Evolutionary conservation across 164 flowering plant species (phyloP).

Genomic region (Piper betle): DNA sequence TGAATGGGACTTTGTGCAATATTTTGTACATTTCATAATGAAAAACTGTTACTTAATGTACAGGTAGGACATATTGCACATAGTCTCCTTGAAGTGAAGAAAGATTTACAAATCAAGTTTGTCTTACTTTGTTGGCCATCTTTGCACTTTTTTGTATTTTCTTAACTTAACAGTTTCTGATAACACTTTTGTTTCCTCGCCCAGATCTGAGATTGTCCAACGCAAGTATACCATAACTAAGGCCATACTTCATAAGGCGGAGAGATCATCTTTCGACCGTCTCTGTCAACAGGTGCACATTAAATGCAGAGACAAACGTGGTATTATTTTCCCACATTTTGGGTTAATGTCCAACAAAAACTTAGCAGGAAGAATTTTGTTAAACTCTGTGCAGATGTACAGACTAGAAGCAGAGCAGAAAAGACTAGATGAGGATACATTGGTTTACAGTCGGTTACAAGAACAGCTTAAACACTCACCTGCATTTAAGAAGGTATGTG

Average conservation of each 20-base stretch:
- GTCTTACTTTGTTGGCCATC: conserved; percentile 6
- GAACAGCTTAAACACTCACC: conserved; percentile 81
- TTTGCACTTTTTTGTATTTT: not conserved
- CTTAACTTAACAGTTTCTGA: too few species aligned
- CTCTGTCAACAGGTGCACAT: conserved; percentile 58
- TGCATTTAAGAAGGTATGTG: conserved; percentile 69
- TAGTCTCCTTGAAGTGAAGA: conserved; percentile 61
- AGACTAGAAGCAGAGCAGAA: conserved; percentile 71
- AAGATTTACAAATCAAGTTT: conserved; percentile 69
- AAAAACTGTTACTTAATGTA: conserved; percentile 2
- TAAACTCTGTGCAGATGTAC: conserved; percentile 35
- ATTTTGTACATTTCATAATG: too few species aligned
- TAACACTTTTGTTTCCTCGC: not conserved
- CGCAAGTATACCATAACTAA: conserved; percentile 63
- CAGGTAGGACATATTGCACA: conserved; percentile 81
- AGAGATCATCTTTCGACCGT: conserved; percentile 74
- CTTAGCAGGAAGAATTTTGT: not conserved
- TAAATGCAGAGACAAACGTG: not conserved
- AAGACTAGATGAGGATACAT: conserved; percentile 72
- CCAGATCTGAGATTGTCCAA: conserved; percentile 59
- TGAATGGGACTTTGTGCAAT: too few species aligned
- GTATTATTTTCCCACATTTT: not conserved
- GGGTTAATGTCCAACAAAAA: not conserved
- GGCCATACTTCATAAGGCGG: conserved; percentile 57
- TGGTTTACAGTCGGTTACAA: conserved; percentile 75